A percentile compares a stretch with the other conserved stretches of the same genome.
Conservation (phyloP, 1,139 yeast genomes). For the Insectozyma bohioensis region DNA sequence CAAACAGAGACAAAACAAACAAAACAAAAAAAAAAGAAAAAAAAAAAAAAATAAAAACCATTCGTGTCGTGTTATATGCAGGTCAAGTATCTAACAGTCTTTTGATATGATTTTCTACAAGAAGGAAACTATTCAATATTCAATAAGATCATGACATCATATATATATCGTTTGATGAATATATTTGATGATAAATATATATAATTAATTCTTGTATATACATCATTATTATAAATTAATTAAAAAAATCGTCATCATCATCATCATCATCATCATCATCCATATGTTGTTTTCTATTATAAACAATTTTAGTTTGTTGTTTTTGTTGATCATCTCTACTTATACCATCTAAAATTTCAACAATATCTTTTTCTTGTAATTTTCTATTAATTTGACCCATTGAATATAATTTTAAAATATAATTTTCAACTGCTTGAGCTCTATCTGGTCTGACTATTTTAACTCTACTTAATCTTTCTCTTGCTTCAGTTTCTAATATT, state of each 20-base stretch:
- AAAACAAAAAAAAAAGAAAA: background rate
- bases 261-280: slow-evolving; percentile 26
- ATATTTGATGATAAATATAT: background rate
- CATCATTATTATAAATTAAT: slow-evolving; percentile 14
- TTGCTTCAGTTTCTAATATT: slow-evolving; percentile 74
- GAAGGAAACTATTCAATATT: no score
- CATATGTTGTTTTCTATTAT: slow-evolving; percentile 24
- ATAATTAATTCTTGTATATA: background rate
- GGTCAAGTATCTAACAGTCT: background rate
- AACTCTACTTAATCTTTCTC: slow-evolving; percentile 86
- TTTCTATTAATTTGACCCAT: slow-evolving; percentile 76
- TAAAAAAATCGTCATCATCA: slow-evolving; percentile 36
- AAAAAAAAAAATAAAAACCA: slow-evolving; percentile 1
- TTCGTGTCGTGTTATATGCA: slow-evolving; percentile 6
- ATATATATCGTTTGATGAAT: no score
- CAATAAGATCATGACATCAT: no score
- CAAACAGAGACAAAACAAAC: slow-evolving; percentile 4
- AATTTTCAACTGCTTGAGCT: slow-evolving; percentile 86
- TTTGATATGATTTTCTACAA: no score
- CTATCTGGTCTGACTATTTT: slow-evolving; percentile 89
- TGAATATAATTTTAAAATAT: slow-evolving; percentile 69
- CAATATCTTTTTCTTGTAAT: slow-evolving; percentile 76
- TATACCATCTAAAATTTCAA: slow-evolving; percentile 77
- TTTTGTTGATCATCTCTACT: slow-evolving; percentile 73
- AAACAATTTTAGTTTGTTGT: slow-evolving; percentile 59